phyloP scores from a whole-genome alignment of 139 green algal genomes.

The Coelastrella sp. region DNA sequence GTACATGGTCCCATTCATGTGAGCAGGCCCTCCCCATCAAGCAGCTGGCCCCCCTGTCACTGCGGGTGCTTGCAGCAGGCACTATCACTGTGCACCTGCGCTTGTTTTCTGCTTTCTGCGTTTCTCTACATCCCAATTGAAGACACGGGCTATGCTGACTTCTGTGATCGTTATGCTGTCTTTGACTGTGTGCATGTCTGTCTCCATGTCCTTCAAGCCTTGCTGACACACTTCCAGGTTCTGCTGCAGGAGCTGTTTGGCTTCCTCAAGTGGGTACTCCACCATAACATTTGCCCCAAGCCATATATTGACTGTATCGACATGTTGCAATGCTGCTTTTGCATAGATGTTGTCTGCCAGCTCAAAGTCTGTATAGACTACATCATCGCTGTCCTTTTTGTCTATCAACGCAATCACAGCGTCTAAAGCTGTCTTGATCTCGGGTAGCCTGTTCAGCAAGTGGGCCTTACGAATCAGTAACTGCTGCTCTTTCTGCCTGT shows the following conservation, averaged over 20 bases:
- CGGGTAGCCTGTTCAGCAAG: conserved; percentile 48
- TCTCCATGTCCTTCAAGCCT: conserved; percentile 50
- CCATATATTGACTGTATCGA: conserved; percentile 72
- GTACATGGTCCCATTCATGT: no score
- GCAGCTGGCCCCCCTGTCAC: no score
- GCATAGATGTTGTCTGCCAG: conserved; percentile 67
- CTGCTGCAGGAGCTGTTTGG: conserved; percentile 56
- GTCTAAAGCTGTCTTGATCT: conserved; percentile 58
- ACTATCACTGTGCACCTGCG: background rate
- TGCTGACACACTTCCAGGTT: conserved; percentile 53
- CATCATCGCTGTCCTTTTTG: conserved; percentile 31
- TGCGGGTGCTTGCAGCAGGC: background rate
- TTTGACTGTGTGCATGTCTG: conserved; percentile 60
- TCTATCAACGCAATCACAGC: conserved; percentile 56
- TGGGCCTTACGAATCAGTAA: conserved; percentile 49
- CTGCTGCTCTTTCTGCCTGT: conserved; percentile 54
- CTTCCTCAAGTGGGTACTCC: conserved; percentile 77
- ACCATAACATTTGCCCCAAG: conserved; percentile 84
- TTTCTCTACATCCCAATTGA: conserved; percentile 83
- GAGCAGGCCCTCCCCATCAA: no score
- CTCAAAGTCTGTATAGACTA: conserved; percentile 64
- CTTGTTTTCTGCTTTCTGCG: conserved; percentile 33
- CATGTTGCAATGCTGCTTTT: conserved; percentile 60
- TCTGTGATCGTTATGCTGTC: conserved; percentile 73
- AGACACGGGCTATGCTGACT: conserved; percentile 84